phyloP scores from a whole-genome alignment of 441 rosid genomes.

The Pelargonium cotyledonis region DNA sequence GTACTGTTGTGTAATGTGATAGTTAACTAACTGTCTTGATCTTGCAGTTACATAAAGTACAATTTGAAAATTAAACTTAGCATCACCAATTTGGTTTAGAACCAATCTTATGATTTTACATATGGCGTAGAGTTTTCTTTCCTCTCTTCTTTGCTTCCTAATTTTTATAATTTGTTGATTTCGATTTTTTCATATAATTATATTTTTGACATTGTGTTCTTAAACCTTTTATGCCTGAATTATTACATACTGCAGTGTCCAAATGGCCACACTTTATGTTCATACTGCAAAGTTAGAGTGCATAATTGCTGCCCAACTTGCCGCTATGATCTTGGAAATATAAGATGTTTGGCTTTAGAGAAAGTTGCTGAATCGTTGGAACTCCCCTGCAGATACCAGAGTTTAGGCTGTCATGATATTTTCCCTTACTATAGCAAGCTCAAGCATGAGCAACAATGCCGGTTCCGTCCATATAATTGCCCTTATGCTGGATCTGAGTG shows the following conservation, averaged over 20 bases:
- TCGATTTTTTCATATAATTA: background rate
- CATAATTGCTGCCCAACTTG: slow-evolving; percentile 78
- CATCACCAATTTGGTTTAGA: no score
- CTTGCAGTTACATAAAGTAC: no score
- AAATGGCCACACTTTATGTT: slow-evolving; percentile 76
- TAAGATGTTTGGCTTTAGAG: slow-evolving; percentile 78
- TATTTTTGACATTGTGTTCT: background rate
- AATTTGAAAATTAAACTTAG: no score
- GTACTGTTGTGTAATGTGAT: no score
- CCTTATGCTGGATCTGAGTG: slow-evolving; percentile 84
- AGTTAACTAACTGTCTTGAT: no score
- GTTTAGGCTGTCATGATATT: slow-evolving; percentile 61
- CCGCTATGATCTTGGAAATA: slow-evolving; percentile 71
- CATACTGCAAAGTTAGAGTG: slow-evolving; percentile 58
- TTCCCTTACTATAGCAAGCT: slow-evolving; percentile 68
- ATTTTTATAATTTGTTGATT: no score
- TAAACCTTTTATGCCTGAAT: background rate
- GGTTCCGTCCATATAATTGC: slow-evolving; percentile 58
- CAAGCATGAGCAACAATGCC: slow-evolving; percentile 69
- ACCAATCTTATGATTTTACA: no score
- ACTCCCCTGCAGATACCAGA: slow-evolving; percentile 67
- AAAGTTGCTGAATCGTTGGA: slow-evolving; percentile 71
- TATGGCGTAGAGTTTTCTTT: no score
- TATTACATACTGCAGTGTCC: slow-evolving; percentile 49
- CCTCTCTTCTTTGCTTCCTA: no score